Base-by-base conservation (phyloP, 768 basidiomycete genomes). In the Boletellus ananiceps region DNA sequence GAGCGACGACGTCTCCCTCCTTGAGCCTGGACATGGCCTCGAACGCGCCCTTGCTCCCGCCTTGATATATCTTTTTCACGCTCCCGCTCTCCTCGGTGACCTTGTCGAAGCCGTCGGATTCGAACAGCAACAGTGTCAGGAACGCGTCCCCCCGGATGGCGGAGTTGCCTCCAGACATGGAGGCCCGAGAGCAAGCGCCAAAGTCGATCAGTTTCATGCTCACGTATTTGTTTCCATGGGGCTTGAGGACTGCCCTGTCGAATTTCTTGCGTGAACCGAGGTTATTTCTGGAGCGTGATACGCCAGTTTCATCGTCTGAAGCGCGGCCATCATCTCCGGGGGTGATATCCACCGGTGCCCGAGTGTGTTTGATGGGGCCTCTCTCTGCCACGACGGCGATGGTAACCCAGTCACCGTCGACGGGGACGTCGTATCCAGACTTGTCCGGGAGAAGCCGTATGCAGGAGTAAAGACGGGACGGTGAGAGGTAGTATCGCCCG, bases 311-410 rank as follows among this genome's bases (percentile, higher is more conserved):
- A 36, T 65, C 60, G 12, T 66, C 70, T 2, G 71, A 71, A 15
- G 69, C 71, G 25, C 45, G 55, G 6, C 74, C 76, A 41, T 81
- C 78, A 23, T 72, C 73, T 11, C 65, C 68, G 29, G 69, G 77
- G 7, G 78, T 64, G 12, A 76, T 63, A 34, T 62, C 66, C 16
- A 85, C 80, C 42, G 86, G 86, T 27, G 85, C 83, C 49, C 77
- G 79, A 40, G 77, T 89, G 57, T 83, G 79, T 55, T 80, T 83
- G 62, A 94, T 73, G 7, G 84, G 85, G 3, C 92, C 85, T 18
- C 93, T 81, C 65, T 95, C 92, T 2, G 93, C 95, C 13, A 99
- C 83, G 5, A 98, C 94, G 2, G 92, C 95, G 40, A 99, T 90
- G 6, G 93, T 94, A 36, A 97, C 79, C 88, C 92, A 98, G 66